phyloP scores from a whole-genome alignment of 257 asterid species.

The Solanum clarkiae region DNA sequence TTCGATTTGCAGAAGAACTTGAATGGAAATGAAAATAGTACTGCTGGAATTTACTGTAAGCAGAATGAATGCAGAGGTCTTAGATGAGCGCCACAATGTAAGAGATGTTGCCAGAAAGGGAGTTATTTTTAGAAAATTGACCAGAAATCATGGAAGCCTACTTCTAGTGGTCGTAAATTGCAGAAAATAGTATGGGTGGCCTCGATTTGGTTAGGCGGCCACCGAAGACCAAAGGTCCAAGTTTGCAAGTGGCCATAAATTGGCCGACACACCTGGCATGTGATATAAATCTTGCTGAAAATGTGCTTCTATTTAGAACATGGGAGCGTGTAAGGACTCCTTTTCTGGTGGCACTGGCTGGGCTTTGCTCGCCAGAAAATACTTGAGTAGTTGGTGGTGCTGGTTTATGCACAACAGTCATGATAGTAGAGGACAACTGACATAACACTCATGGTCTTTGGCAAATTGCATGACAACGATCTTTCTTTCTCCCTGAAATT shows the following conservation, averaged over 20 bases:
- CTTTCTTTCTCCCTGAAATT: neutral
- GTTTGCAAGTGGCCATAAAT: neutral
- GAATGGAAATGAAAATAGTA: no score
- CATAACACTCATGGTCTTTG: neutral
- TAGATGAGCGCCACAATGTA: no score
- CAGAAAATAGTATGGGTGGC: no score
- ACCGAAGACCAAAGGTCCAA: no score
- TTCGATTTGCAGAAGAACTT: no score
- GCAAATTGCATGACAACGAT: neutral
- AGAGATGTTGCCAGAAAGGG: no score
- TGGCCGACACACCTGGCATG: neutral
- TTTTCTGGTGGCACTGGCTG: neutral
- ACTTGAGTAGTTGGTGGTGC: neutral
- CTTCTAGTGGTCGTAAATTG: no score
- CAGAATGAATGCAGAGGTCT: no score
- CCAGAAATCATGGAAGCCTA: no score
- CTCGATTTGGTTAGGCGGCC: no score
- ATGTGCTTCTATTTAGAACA: neutral
- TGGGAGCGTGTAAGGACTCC: neutral
- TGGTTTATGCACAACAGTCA: neutral
- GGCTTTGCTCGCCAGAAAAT: neutral
- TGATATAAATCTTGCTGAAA: neutral
- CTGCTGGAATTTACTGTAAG: no score
- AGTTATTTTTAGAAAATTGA: no score
- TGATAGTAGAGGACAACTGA: neutral